A percentile compares a stretch with the other conserved stretches of the same genome.
phyloP scores from a whole-genome alignment of 2,329 filamentous ascomycete genomes.

The Pseudogymnoascus sp. region DNA sequence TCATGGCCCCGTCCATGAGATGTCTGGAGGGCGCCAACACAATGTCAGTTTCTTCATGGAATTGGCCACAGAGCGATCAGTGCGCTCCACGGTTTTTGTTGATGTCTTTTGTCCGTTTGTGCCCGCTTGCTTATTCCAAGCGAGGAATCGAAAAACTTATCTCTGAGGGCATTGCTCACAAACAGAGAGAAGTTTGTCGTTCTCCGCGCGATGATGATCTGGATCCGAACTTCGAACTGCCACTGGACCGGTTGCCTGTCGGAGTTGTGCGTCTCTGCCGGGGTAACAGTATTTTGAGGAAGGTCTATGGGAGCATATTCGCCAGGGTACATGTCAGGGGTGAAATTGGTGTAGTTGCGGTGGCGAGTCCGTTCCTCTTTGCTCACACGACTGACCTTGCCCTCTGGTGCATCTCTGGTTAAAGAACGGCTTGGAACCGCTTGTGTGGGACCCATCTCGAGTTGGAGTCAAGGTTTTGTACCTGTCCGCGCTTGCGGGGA shows the following conservation, averaged over 20 bases:
- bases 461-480: conserved; percentile 90
- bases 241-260: conserved; percentile 17
- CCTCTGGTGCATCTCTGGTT: neutral
- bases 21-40: conserved; percentile 26
- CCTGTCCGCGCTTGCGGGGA: conserved; percentile 55
- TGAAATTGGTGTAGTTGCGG: conserved; percentile 5
- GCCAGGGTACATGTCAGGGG: neutral
- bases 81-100: conserved; percentile 70
- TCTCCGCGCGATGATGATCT: conserved; percentile 15
- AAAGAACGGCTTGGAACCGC: neutral
- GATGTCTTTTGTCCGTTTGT: conserved; percentile 89
- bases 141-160: conserved; percentile 92
- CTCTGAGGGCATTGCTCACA: conserved; percentile 77
- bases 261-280: conserved; percentile 11
- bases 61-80: conserved; percentile 21
- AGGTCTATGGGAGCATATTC: neutral
- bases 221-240: neutral
- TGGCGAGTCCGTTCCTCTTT: conserved; percentile 1
- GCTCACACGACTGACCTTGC: conserved; percentile 3
- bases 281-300: conserved; percentile 12
- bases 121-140: conserved; percentile 50
- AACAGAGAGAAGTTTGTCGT: conserved; percentile 56
- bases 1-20: conserved; percentile 27
- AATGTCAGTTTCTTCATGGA: conserved; percentile 20
- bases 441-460: conserved; percentile 69